Evolutionary conservation across 106 monocot genomes (phyloP), one percentile per base, ranked within the genome.

Genomic region (Platanthera guangdongensis): DNA sequence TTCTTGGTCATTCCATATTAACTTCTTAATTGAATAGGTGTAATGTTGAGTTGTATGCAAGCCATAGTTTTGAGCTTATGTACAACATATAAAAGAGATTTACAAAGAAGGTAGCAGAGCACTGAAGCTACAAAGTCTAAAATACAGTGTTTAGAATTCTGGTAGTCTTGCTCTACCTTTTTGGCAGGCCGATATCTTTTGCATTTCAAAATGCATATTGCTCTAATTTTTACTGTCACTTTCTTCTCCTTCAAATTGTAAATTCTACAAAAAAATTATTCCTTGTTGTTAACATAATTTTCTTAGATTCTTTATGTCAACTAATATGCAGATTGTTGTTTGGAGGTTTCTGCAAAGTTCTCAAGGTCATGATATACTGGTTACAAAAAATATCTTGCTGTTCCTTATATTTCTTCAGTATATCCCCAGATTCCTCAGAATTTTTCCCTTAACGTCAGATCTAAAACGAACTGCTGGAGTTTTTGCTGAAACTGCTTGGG

Each of bases 401-500:
- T 63, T 79, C 52, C 85, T 87, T 52, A 68, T 87, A 53, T 50
- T 87, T 19, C 46, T 85, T 57, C 90, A 90, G 48, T 83, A 81
- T 45, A 76, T 90, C 39, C 90, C 90, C 5, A 87, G 90, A 78
- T 83, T 90, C 67, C 25, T 87, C 13, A 77, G 90, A 9, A 69
- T 87, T 51, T 67, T 71, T 64, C 90, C 85, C 21, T 82, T 90
- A 54, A 83, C 81, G 25, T 75, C 82, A 57, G 90, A 90, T 68
- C 59, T 90, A 53, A 87, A 83, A 83, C 81, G 85, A 69, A 82
- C 90, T 5, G 75, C 85, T 74, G 90, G 90, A 70, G 83, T 85
- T 50, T 78, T 85, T 81, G 85, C 90, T 70, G 84, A 81, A 77
- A 80, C 87, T 71, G 87, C 90, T 64, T 83, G 80, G 85, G 85